These are phyloP conservation scores for Xylaria palmicola DNA, from an alignment of 495 filamentous ascomycete genomes.

Conservation along the genomic window DNA sequence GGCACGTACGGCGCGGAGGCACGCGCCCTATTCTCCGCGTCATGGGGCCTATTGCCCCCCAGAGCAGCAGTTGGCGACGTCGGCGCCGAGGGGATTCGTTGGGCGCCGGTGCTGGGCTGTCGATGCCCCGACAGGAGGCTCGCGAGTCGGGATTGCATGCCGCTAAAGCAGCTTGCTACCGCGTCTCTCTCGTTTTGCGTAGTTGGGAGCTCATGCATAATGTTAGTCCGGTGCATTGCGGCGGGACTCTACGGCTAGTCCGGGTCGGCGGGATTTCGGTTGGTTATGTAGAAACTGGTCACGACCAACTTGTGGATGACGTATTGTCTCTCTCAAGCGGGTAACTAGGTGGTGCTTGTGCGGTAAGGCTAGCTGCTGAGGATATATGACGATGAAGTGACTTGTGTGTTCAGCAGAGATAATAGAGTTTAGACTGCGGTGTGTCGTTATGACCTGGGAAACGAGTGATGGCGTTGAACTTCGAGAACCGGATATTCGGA, in stretches of 20 bases:
- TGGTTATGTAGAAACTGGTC: background rate
- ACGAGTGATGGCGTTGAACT: background rate
- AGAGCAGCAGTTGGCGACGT: background rate
- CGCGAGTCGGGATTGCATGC: background rate
- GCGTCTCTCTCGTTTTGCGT: background rate
- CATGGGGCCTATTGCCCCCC: background rate
- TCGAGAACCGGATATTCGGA: background rate
- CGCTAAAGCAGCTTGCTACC: background rate
- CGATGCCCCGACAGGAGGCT: background rate
- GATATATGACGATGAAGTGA: background rate
- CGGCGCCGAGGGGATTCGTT: background rate
- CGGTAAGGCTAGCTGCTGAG: background rate
- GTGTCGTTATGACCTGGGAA: background rate
- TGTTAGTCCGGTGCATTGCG: background rate
- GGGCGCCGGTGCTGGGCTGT: background rate
- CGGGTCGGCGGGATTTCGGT: background rate
- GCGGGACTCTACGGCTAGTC: background rate
- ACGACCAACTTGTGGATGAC: background rate
- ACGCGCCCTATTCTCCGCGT: background rate
- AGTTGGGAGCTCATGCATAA: background rate
- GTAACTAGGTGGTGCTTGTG: background rate
- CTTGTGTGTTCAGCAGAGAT: background rate
- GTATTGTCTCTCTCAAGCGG: background rate
- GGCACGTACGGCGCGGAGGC: conserved; percentile 27
- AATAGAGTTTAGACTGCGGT: background rate